These are phyloP conservation scores for Croton laevigatus DNA, from an alignment of 441 rosid species.

Conservation along the genomic window DNA sequence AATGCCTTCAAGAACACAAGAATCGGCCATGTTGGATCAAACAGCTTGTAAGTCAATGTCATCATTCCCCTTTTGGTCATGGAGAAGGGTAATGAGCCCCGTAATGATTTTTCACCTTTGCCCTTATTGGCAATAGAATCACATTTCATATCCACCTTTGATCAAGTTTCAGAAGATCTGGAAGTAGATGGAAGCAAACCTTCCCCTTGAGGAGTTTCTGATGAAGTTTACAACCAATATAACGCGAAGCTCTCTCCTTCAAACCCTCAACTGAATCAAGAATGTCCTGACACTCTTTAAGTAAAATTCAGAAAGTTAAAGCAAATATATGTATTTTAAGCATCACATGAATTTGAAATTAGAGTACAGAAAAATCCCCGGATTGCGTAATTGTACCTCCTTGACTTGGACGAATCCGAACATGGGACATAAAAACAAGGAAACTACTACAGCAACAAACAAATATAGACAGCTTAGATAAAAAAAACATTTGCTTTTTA, in stretches of 20 bases:
- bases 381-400: constrained; percentile 45
- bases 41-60: constrained; percentile 34
- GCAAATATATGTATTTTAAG: neutral
- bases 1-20: constrained; percentile 30
- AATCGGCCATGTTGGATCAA: constrained; percentile 30
- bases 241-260: constrained; percentile 38
- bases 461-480: constrained; percentile 6
- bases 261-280: constrained; percentile 83
- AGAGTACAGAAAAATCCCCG: neutral
- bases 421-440: constrained; percentile 86
- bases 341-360: neutral
- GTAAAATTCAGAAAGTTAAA: constrained; percentile 25
- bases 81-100: constrained; percentile 75
- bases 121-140: constrained; percentile 35
- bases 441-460: constrained; percentile 57
- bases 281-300: constrained; percentile 96
- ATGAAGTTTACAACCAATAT: constrained; percentile 33
- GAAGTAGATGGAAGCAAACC: constrained; percentile 35
- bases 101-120: constrained; percentile 41
- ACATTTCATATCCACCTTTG: constrained; percentile 37
- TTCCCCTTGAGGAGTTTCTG: constrained; percentile 43
- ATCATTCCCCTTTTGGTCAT: constrained; percentile 31
- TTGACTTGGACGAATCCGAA: constrained; percentile 42
- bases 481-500: too few relatives aligned
- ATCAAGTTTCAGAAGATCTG: constrained; percentile 40